phyloP scores from a whole-genome alignment of 176 grass and related monocot species.

The Metroxylon sagu region DNA sequence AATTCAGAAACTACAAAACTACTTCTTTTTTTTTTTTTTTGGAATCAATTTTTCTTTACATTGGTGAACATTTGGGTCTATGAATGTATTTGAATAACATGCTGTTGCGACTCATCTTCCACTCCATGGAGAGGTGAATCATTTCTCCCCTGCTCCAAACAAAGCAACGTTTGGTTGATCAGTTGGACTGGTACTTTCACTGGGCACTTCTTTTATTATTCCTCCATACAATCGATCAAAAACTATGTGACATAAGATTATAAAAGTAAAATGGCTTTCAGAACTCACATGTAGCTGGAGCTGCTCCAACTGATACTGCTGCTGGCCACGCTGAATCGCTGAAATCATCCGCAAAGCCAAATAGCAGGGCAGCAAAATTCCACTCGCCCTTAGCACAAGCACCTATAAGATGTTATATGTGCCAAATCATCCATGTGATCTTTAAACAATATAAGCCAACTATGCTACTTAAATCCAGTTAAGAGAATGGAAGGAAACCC shows the following conservation, averaged over 20 bases:
- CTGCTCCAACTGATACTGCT: slow-evolving; percentile 35
- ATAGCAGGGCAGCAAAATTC: slow-evolving; percentile 65
- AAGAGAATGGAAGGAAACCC: neutral
- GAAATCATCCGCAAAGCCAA: slow-evolving; percentile 49
- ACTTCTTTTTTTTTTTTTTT: neutral
- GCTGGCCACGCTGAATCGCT: slow-evolving; percentile 43
- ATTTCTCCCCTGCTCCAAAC: slow-evolving; percentile 28
- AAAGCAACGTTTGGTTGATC: neutral
- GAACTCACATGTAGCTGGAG: slow-evolving; percentile 35
- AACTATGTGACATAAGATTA: too few species aligned
- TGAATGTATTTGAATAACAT: slow-evolving; percentile 20
- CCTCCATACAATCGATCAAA: too few species aligned
- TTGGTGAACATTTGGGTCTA: neutral
- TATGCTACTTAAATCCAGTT: too few species aligned
- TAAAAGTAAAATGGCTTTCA: neutral
- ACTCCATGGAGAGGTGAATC: slow-evolving; percentile 1
- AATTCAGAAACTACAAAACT: neutral
- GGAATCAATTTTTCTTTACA: neutral
- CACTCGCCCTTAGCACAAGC: slow-evolving; percentile 51
- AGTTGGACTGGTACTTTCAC: too few species aligned
- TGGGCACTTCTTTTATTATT: neutral
- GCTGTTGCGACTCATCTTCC: slow-evolving; percentile 18
- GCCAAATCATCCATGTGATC: too few species aligned
- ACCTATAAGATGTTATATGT: slow-evolving; percentile 15
- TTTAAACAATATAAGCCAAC: too few species aligned